Evolutionary conservation across 1,139 yeast genomes (phyloP).

Genomic region (Sugiyamaella novakii): DNA sequence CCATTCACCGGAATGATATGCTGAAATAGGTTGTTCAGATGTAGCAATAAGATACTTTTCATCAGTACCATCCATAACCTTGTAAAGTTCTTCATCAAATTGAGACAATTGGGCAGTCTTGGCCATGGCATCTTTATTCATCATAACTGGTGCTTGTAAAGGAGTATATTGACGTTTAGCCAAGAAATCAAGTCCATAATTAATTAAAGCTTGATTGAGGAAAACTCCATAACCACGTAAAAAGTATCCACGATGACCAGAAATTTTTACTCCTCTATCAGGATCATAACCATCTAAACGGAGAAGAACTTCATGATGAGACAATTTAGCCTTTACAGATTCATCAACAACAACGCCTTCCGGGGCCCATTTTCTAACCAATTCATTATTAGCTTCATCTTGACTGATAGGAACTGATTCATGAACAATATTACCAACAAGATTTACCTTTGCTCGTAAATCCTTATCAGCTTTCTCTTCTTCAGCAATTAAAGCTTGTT

Average conservation of each 20-base stretch:
- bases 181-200: constrained; percentile 88
- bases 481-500: constrained; percentile 61
- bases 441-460: constrained; percentile 78
- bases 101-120: constrained; percentile 98
- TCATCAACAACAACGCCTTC: constrained; percentile 54
- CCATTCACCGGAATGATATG: constrained; percentile 98
- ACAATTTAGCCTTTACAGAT: constrained; percentile 70
- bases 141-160: constrained; percentile 98
- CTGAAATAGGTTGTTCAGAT: constrained; percentile 98
- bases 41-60: constrained; percentile 98
- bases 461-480: constrained; percentile 81
- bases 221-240: constrained; percentile 94
- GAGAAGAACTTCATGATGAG: constrained; percentile 93
- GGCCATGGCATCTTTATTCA: constrained; percentile 99
- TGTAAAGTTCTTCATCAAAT: constrained; percentile 96
- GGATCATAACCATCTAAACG: constrained; percentile 98
- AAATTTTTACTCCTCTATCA: constrained; percentile 96
- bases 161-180: constrained; percentile 81
- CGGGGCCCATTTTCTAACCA: constrained; percentile 88
- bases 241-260: constrained; percentile 98
- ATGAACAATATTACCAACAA: constrained; percentile 92
- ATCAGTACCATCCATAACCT: constrained; percentile 95
- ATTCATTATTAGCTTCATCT: constrained; percentile 88
- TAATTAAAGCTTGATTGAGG: constrained; percentile 95
- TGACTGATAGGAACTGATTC: constrained; percentile 83